Conservation (phyloP, 2,329 filamentous ascomycete genomes). For the Penicillium sp. region DNA sequence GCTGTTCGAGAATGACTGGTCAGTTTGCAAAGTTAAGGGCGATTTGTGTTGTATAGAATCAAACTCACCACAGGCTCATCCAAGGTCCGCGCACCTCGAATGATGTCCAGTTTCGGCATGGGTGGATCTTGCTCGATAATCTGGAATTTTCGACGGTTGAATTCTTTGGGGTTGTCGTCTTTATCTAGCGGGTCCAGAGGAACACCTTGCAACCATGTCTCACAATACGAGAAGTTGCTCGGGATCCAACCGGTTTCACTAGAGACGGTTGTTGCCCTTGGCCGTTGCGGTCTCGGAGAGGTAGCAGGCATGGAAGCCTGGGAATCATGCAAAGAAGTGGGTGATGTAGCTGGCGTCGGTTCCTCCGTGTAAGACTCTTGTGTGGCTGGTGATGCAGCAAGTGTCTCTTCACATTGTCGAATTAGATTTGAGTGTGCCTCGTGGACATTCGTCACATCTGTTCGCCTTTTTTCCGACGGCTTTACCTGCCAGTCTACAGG, state of each 20-base stretch:
- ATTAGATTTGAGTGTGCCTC: slow-evolving; percentile 37
- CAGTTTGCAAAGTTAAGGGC: background rate
- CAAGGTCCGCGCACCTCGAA: slow-evolving; percentile 19
- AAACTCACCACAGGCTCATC: slow-evolving; percentile 31
- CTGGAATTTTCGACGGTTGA: slow-evolving; percentile 39
- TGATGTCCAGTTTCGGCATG: slow-evolving; percentile 26
- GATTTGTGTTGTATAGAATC: background rate
- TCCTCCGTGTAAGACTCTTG: slow-evolving; percentile 14
- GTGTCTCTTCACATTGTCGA: slow-evolving; percentile 28
- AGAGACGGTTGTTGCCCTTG: slow-evolving; percentile 38
- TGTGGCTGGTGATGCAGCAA: slow-evolving; percentile 15
- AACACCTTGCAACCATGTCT: slow-evolving; percentile 42
- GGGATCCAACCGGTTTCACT: slow-evolving; percentile 43
- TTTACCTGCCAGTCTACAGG: slow-evolving; percentile 16
- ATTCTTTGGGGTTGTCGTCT: slow-evolving; percentile 29
- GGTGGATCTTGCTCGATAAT: slow-evolving; percentile 40
- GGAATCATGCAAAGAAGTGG: background rate
- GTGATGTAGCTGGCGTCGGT: slow-evolving; percentile 13
- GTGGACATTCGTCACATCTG: slow-evolving; percentile 33
- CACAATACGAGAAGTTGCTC: slow-evolving; percentile 40
- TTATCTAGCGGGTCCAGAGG: slow-evolving; percentile 32
- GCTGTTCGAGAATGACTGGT: slow-evolving; percentile 18
- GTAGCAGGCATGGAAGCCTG: slow-evolving; percentile 9
- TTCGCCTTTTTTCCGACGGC: slow-evolving; percentile 7
- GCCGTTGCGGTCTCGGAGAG: slow-evolving; percentile 31